Evolutionary conservation across 2,329 filamentous ascomycete genomes (phyloP), one percentile per base, ranked within the genome.

Genomic region (Chrysoporthe puriensis): DNA sequence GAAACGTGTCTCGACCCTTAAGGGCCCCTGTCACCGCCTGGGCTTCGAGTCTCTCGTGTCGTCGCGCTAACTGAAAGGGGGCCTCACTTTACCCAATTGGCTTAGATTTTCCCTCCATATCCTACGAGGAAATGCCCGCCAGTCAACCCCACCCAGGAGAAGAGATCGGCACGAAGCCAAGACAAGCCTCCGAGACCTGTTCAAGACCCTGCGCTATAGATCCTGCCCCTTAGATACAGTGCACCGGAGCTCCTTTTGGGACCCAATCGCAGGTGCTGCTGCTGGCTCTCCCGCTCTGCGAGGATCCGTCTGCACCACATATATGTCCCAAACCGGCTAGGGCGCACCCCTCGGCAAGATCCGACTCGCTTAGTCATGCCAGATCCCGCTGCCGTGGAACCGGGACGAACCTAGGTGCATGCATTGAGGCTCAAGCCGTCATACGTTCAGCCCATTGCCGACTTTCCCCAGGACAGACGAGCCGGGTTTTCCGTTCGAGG

Each of bases 1-100:
- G 59, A 64, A 64, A 64, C 63, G 63, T 64, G 63, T 58, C 63
- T 44, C 14, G 34, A 48, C 63, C 26, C 62, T 56, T 16, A 21
- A 42, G 32, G 7, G 26, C 48, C 63, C 63, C 63, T 65, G 63
- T 50, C 32, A 46, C 63, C 62, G 57, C 57, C 44, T 26, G 11
- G 40, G 2, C 4, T 40, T 40, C 36, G 6, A 7, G 4, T 40
- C 36, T 40, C 36, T 40, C 36, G 9, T 40, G 6, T 40, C 4
- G 26, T 21, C 34, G 18, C 34, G 57, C 57, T 59, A 59, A 42
- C 34, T 36, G 14, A 26, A 26, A 26, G 26, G 26, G 26, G 26
- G 2, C 26, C 2, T 26, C 26, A 26, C 26, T 26, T 26, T 26
- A 26, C 26, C 26, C 2, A 26, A 26, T 26, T 26, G 26, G 26